Base-by-base conservation (phyloP, 1,139 yeast genomes). In the Magnusiomyces fungicola region DNA sequence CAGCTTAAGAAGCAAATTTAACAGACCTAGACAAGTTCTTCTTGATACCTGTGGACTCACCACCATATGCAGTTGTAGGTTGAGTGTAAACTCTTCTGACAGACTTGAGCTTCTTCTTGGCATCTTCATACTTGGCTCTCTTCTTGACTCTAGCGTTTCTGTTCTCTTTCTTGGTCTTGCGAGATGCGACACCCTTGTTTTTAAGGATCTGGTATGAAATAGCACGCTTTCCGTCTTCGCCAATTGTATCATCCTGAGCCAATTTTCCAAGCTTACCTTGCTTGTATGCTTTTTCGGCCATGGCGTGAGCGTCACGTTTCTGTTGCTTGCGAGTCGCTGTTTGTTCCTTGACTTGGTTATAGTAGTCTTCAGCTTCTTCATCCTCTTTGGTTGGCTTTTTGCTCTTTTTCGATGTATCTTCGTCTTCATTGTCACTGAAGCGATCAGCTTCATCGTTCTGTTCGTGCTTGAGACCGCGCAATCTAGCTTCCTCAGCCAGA, bases 41-140 rank as follows among this genome's bases (percentile, higher is more conserved):
- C 75, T 89, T 89, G 68, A 92, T 92, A 85, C 98, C 98, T 23
- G 97, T 90, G 73, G 80, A 77, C 68, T 92, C 98, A 69, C 98
- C 98, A 57, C 78, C 83, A 68, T 94, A 92, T 2, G 96, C 83
- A 49, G 96, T 89, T 55, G 78, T 75, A 59, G 81, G 86, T 43
- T 79, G 81, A 60, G 83, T 78, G 74, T 83, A 89, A 25, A 89
- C 97, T 53, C 87, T 88, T 68, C 96, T 83, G 56, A 87, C 84
- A 53, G 95, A 83, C 64, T 83, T 82, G 66, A 94, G 83, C 68
- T 89, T 89, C 88, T 89, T 90, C 73, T 89, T 82, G 38, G 99
- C 98, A 66, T 79, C 78, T 56, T 88, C 97, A 72, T 86, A 92
- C 80, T 88, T 88, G 81, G 82, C 86, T 76, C 97, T 84, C 95